Evolutionary conservation across 1,139 yeast species (phyloP), one percentile per base, ranked within the genome.

Genomic region (Debaryomyces singareniensis): DNA sequence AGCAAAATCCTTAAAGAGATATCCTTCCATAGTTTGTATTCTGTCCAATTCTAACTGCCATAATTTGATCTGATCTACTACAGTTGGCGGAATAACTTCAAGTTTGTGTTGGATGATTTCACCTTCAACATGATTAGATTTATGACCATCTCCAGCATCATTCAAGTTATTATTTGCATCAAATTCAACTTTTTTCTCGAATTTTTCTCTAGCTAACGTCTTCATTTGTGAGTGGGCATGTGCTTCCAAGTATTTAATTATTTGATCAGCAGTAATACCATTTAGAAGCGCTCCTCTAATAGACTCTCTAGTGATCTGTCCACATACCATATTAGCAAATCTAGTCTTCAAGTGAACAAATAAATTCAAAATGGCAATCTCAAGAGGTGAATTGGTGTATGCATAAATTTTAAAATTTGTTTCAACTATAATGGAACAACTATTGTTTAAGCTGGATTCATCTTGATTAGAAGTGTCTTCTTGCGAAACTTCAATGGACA

Each of bases 21-120:
- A 89, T 0, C 99, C 99, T 24, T 81, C 87, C 33, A 78, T 84
- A 1, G 95, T 77, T 46, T 83, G 80, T 39, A 91, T 84, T 57
- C 99, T 73, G 52, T 91, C 98, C 62, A 89, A 61, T 51, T 91
- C 99, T 39, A 91, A 66, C 58, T 91, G 98, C 99, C 99, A 91
- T 33, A 91, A 66, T 49, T 79, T 80, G 42, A 91, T 85, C 53
- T 91, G 99, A 57, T 91, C 99, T 1, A 86, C 87, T 5, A 91
- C 95, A 1, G 96, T 93, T 0, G 97, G 96, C 3, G 97, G 98
- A 9, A 91, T 58, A 12, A 87, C 62, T 46, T 80, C 87, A 23
- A 81, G 52, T 35, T 54, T 53, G 35, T 70, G 74, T 37, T 65
- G 66, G 16, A 51, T 35, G 16, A 37, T 20, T n/a, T 40, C 38